These are phyloP conservation scores for Penicillium sclerotiorum DNA, from an alignment of 2,329 filamentous ascomycete species.

Conservation along the genomic window DNA sequence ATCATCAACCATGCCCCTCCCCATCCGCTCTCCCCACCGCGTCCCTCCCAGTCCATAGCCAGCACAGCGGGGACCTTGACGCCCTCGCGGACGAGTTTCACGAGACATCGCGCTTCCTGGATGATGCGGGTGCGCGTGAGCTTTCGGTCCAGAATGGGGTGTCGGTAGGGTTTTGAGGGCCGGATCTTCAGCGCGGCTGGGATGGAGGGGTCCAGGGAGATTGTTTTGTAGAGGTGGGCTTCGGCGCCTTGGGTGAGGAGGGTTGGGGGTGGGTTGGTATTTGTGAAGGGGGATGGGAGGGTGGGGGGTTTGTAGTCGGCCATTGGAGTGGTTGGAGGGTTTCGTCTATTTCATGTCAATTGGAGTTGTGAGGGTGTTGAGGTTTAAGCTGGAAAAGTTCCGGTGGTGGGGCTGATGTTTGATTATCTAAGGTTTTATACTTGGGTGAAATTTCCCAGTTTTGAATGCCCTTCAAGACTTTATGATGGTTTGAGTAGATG, in stretches of 20 bases:
- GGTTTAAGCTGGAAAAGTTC: constrained; percentile 4
- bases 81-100: constrained; percentile 75
- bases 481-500: no score
- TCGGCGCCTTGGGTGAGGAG: constrained; percentile 94
- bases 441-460: no score
- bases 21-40: constrained; percentile 59
- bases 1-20: constrained; percentile 77
- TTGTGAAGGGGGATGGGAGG: constrained; percentile 67
- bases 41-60: constrained; percentile 63
- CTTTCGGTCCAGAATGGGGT: constrained; percentile 83
- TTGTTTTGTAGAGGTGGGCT: constrained; percentile 87
- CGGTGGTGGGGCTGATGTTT: constrained; percentile 3
- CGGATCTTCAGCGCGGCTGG: constrained; percentile 88
- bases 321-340: constrained; percentile 12
- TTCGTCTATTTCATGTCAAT: no score
- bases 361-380: neutral
- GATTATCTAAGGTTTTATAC: neutral
- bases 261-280: constrained; percentile 62
- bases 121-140: constrained; percentile 85
- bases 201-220: constrained; percentile 68
- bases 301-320: constrained; percentile 34
- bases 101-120: constrained; percentile 83
- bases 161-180: constrained; percentile 86
- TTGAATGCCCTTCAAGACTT: no score
- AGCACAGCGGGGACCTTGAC: constrained; percentile 81